phyloP scores from a whole-genome alignment of 805 yeast genomes.

The Metschnikowia hibisci region DNA sequence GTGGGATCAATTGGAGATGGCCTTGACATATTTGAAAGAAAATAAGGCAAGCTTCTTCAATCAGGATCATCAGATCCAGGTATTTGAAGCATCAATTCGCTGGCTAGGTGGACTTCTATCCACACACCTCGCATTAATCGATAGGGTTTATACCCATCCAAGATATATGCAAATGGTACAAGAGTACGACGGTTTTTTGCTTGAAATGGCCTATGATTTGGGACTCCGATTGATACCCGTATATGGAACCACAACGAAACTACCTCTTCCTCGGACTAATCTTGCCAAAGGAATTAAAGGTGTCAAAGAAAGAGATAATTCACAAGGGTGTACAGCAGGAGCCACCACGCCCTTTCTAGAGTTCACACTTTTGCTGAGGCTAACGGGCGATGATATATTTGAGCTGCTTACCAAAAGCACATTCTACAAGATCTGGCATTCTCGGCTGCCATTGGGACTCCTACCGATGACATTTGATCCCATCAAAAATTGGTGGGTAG shows the following conservation, averaged over 20 bases:
- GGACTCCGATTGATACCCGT: slow-evolving; percentile 71
- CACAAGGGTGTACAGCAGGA: slow-evolving; percentile 72
- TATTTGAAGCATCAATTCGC: slow-evolving; percentile 81
- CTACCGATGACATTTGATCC: slow-evolving; percentile 79
- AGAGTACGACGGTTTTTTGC: slow-evolving; percentile 67
- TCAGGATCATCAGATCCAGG: slow-evolving; percentile 72
- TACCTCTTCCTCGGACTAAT: slow-evolving; percentile 82
- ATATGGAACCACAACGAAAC: slow-evolving; percentile 55
- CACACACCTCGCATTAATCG: slow-evolving; percentile 55
- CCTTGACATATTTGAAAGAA: slow-evolving; percentile 26
- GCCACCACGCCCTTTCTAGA: slow-evolving; percentile 82
- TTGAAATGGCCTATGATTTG: slow-evolving; percentile 67
- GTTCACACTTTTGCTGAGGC: slow-evolving; percentile 65
- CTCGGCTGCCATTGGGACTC: slow-evolving; percentile 57
- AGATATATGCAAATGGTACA: slow-evolving; percentile 14
- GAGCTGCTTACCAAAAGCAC: slow-evolving; percentile 59
- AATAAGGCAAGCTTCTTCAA: slow-evolving; percentile 49
- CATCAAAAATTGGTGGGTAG: slow-evolving; percentile 49
- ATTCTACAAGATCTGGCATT: slow-evolving; percentile 66
- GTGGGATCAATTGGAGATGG: slow-evolving; percentile 44
- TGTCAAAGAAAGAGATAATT: slow-evolving; percentile 30
- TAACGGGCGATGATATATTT: slow-evolving; percentile 72
- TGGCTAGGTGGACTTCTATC: slow-evolving; percentile 78
- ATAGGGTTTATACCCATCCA: slow-evolving; percentile 15
- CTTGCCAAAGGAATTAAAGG: slow-evolving; percentile 43